A percentile compares a stretch with the other conserved stretches of the same genome.
Conservation (phyloP, 257 asterid genomes). For the Nicotiana tabacum region DNA sequence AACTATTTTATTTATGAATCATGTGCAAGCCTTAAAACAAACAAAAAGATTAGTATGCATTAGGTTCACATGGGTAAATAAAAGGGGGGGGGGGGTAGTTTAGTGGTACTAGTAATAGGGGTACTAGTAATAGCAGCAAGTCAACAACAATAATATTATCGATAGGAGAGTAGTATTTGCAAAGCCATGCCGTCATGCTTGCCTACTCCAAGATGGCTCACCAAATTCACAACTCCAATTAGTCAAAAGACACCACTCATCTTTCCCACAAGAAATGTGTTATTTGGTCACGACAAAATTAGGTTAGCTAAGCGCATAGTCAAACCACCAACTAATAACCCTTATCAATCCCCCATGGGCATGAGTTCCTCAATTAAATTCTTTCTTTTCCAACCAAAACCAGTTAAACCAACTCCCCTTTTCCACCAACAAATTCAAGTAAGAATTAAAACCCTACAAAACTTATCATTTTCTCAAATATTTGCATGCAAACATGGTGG, state of each 20-base stretch:
- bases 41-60: too few species aligned
- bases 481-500: not conserved
- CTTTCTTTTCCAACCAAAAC: not conserved
- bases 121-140: not conserved
- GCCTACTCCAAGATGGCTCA: not conserved
- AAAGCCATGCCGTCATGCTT: conserved; percentile 15
- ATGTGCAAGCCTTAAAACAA: too few species aligned
- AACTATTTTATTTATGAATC: too few species aligned
- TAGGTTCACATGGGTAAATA: too few species aligned
- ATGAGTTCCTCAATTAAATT: not conserved
- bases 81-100: too few species aligned
- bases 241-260: too few species aligned
- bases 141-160: not conserved
- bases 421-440: not conserved
- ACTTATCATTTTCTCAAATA: not conserved
- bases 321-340: not conserved
- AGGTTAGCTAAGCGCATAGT: too few species aligned
- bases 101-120: not conserved
- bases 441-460: not conserved
- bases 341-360: conserved; percentile 9
- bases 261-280: too few species aligned
- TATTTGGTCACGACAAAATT: too few species aligned
- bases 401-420: not conserved
- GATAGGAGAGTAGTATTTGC: not conserved
- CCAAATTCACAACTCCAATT: too few species aligned